phyloP scores from a whole-genome alignment of 345 rosid genomes.

The Populus tremula region DNA sequence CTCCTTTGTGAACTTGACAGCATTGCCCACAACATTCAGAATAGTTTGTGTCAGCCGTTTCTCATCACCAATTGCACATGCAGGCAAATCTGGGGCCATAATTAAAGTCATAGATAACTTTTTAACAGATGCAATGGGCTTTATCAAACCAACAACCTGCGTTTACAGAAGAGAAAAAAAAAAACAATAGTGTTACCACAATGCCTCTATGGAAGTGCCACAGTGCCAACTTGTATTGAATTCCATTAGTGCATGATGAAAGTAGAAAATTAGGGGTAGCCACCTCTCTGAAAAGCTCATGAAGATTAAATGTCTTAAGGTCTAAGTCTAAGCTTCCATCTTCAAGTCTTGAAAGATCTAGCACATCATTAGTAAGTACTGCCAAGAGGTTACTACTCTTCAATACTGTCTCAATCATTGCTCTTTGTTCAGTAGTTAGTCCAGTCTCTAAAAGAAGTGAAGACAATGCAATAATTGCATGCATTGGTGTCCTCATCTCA shows the following conservation, averaged over 20 bases:
- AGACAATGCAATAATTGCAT: constrained; percentile 79
- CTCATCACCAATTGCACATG: constrained; percentile 76
- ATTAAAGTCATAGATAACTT: constrained; percentile 57
- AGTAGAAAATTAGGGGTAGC: not conserved
- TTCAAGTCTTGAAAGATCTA: constrained; percentile 89
- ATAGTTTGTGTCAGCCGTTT: constrained; percentile 81
- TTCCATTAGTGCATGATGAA: not conserved
- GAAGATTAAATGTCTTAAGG: constrained; percentile 59
- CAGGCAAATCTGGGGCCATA: constrained; percentile 75
- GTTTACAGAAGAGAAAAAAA: not conserved
- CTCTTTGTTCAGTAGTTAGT: constrained; percentile 72
- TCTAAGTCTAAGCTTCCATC: constrained; percentile 86
- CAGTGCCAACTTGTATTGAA: not conserved
- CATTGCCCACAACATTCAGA: constrained; percentile 78
- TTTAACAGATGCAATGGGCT: constrained; percentile 80
- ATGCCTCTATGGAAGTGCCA: not conserved
- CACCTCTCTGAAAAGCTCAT: constrained; percentile 70
- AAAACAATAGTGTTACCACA: not conserved
- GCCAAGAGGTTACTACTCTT: constrained; percentile 91
- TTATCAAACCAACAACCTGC: constrained; percentile 68
- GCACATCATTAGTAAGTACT: constrained; percentile 78
- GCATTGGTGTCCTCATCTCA: constrained; percentile 95
- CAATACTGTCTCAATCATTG: constrained; percentile 78
- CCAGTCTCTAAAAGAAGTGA: constrained; percentile 88
- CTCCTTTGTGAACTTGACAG: constrained; percentile 92